Conservation (phyloP, 2,329 filamentous ascomycete genomes). For the Pleomassaria siparia region DNA sequence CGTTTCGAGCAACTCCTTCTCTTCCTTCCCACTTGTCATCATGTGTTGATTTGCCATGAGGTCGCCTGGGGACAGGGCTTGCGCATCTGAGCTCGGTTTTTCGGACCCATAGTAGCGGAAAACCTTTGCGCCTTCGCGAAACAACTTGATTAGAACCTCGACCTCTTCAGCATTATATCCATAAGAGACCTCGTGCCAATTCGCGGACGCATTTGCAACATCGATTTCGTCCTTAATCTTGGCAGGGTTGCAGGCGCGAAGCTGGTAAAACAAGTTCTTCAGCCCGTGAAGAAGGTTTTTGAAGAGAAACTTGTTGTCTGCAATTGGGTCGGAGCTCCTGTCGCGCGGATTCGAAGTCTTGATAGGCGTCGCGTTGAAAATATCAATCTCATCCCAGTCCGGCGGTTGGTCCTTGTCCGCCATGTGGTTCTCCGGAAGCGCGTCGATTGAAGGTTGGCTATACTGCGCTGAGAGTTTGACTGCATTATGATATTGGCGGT, state of each 20-base stretch:
- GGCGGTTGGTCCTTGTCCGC: constrained; percentile 78
- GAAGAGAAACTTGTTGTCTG: constrained; percentile 97
- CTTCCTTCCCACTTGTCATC: constrained; percentile 89
- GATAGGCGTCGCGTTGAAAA: constrained; percentile 94
- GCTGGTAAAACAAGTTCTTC: constrained; percentile 94
- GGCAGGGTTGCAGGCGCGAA: constrained; percentile 81
- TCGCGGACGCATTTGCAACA: constrained; percentile 73
- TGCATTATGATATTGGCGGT: constrained; percentile 90
- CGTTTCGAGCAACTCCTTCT: constrained; percentile 94
- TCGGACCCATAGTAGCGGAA: constrained; percentile 97
- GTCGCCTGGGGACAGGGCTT: constrained; percentile 80
- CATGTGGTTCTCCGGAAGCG: constrained; percentile 75
- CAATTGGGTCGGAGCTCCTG: constrained; percentile 83
- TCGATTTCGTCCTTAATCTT: constrained; percentile 65
- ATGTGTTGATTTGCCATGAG: constrained; percentile 95
- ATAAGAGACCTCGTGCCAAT: constrained; percentile 95
- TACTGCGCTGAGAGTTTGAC: constrained; percentile 86
- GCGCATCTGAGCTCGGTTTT: constrained; percentile 70
- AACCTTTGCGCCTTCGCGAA: constrained; percentile 92
- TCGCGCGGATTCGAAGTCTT: constrained; percentile 92
- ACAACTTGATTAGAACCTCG: constrained; percentile 92
- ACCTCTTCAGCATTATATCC: constrained; percentile 98
- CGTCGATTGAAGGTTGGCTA: constrained; percentile 64
- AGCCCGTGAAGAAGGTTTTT: constrained; percentile 93
- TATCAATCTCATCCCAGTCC: constrained; percentile 98